Percentiles rank a stretch among this genome's conserved stretches.
phyloP scores from a whole-genome alignment of 2,329 filamentous ascomycete genomes.

The Knufia fluminis region DNA sequence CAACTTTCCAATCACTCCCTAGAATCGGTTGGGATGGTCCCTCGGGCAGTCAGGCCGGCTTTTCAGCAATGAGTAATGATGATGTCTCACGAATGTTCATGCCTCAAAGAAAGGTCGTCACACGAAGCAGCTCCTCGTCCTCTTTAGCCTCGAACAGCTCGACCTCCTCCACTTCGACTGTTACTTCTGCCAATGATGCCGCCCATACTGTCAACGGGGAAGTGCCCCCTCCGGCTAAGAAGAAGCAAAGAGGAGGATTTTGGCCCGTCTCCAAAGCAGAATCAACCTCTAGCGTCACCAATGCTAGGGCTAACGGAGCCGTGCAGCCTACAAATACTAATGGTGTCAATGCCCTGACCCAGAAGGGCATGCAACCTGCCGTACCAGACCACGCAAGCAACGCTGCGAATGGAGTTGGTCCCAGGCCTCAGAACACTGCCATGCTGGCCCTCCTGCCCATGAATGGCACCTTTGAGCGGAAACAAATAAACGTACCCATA shows the following conservation, averaged over 20 bases:
- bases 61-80: slow-evolving; percentile 68
- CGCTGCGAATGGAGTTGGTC: slow-evolving; percentile 47
- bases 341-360: slow-evolving; percentile 14
- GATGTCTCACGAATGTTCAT: slow-evolving; percentile 81
- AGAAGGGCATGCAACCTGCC: slow-evolving; percentile 33
- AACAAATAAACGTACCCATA: slow-evolving; percentile 88
- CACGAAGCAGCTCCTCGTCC: slow-evolving; percentile 83
- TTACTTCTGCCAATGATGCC: slow-evolving; percentile 21
- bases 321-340: slow-evolving; percentile 30
- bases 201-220: slow-evolving; percentile 33
- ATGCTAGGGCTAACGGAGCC: slow-evolving; percentile 52
- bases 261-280: slow-evolving; percentile 60
- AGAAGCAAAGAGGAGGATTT: slow-evolving; percentile 43
- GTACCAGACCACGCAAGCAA: slow-evolving; percentile 61
- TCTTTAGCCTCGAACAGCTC: slow-evolving; percentile 59
- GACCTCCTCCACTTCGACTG: slow-evolving; percentile 25
- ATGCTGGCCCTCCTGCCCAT: slow-evolving; percentile 80
- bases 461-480: slow-evolving; percentile 94
- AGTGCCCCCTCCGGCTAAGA: slow-evolving; percentile 35
- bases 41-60: slow-evolving; percentile 47
- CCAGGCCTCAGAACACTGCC: slow-evolving; percentile 35
- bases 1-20: slow-evolving; percentile 53
- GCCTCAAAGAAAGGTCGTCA: slow-evolving; percentile 69
- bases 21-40: slow-evolving; percentile 53
- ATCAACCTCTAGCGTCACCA: slow-evolving; percentile 53